Base-by-base conservation (phyloP, 106 monocot species). In the Chionographis japonica region DNA sequence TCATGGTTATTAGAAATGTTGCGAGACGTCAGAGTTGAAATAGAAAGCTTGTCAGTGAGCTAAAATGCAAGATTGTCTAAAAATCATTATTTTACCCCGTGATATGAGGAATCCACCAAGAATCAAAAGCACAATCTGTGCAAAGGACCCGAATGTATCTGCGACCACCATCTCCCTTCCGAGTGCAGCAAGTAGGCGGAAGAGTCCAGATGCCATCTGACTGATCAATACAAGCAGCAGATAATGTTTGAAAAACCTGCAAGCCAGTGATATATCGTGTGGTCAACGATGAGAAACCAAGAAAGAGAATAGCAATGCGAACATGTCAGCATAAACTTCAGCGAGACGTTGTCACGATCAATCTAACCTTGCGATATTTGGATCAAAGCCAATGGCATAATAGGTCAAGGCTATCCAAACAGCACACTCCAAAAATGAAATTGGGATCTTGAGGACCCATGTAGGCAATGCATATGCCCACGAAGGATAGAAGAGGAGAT, bases 401-500 rank as follows among this genome's bases (percentile, higher is more conserved):
- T 93, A 93, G 20, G 80, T 86, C 38, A 77, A 43, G 59, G 65
- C 67, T 12, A 78, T 56, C 80, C 78, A 93, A 14, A 83, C 71
- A 4, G 68, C 83, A 37, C 52, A 61, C 52, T 89, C 88, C 10
- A 78, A 10, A 38, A 86, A 66, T 43, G 86, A 49, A 20, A 93
- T 89, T 12, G 92, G 88, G 50, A 89, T 84, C 64, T 86, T 89
- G 15, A 86, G 68, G 6, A 93, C 66, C 85, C 89, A 89, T 54
- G 75, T 42, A 16, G 92, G 92, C 7, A 93, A n/a, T 20, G 88
- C 72, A 58, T 86, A 93, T 37, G 81, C 71, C 92, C 92, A 93
- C 37, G 88, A 62, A 3, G 92, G 92, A 77, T 82, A 93, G 40
- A 93, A 93, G 19, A 76, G 74, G 39, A 86, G 69, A 42, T 89